Percentiles rank a stretch among this genome's conserved stretches.
phyloP scores from a whole-genome alignment of 805 yeast genomes.

The Yarrowia sp. region DNA sequence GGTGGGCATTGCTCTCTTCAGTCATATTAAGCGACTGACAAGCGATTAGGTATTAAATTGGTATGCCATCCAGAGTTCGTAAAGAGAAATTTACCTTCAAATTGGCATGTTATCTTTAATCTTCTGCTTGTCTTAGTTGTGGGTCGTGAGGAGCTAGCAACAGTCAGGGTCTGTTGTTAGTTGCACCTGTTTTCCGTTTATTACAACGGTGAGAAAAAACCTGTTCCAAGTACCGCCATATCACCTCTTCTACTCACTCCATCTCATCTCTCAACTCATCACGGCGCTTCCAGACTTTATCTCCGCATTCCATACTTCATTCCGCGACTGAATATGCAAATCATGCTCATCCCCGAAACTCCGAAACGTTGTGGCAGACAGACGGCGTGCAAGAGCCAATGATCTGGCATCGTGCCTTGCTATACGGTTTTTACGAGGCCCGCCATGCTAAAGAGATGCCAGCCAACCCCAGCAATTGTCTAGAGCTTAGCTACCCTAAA shows the following conservation, averaged over 20 bases:
- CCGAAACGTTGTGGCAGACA: slow-evolving; percentile 18
- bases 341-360: slow-evolving; percentile 17
- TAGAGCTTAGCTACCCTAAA: not conserved
- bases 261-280: not conserved
- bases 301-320: slow-evolving; percentile 1
- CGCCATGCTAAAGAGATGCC: not conserved
- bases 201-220: too few relatives aligned
- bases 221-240: too few relatives aligned
- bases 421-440: not conserved
- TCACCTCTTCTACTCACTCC: too few relatives aligned
- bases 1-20: slow-evolving; percentile 6
- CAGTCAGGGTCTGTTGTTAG: too few relatives aligned
- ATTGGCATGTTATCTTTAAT: slow-evolving; percentile 2
- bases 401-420: slow-evolving; percentile 12
- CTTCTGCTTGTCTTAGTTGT: not conserved
- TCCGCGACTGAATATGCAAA: slow-evolving; percentile 1
- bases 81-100: not conserved
- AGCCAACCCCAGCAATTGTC: not conserved
- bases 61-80: not conserved
- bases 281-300: not conserved
- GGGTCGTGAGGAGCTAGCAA: too few relatives aligned
- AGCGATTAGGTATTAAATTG: slow-evolving; percentile 21
- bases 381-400: slow-evolving; percentile 11
- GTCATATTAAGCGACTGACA: slow-evolving; percentile 1
- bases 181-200: too few relatives aligned